A percentile compares a stretch with the other conserved stretches of the same genome.
phyloP scores from a whole-genome alignment of 2,329 filamentous ascomycete species.

The Monascus ruber region DNA sequence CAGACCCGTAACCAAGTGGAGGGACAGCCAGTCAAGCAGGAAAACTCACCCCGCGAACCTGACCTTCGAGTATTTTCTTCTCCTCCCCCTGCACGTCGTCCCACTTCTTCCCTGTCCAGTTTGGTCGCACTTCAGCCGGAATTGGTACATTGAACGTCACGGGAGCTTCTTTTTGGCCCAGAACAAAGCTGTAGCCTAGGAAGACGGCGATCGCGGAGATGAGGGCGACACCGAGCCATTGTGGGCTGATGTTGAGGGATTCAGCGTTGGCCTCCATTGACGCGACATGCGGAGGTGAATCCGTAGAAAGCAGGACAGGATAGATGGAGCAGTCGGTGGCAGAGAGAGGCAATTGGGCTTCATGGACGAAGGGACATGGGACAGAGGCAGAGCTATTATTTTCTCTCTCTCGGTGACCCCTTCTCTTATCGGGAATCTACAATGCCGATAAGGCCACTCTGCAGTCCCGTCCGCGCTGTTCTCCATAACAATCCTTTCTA shows the following conservation, averaged over 20 bases:
- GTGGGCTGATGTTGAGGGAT: conserved; percentile 10
- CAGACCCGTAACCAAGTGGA: too few species aligned
- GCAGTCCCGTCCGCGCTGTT: too few species aligned
- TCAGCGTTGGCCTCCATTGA: conserved; percentile 8
- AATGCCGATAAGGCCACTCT: too few species aligned
- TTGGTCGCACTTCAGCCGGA: conserved; percentile 22
- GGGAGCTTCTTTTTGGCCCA: conserved; percentile 19
- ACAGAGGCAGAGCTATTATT: too few species aligned
- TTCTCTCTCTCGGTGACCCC: too few species aligned
- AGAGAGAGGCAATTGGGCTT: too few species aligned
- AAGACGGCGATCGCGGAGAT: conserved; percentile 20
- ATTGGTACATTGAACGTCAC: conserved; percentile 28
- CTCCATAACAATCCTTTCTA: too few species aligned
- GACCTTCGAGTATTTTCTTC: conserved; percentile 25
- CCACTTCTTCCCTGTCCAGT: conserved; percentile 23
- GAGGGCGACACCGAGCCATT: conserved; percentile 14
- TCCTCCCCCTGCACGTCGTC: conserved; percentile 21
- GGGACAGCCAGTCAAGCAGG: too few species aligned
- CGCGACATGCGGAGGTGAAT: conserved; percentile 9
- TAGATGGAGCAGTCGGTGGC: too few species aligned
- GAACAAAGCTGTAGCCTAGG: conserved; percentile 20
- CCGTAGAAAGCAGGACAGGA: too few species aligned
- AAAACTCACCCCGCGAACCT: conserved; percentile 26
- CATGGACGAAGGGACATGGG: too few species aligned
- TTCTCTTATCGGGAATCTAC: too few species aligned